Evolutionary conservation across 139 green algal genomes (phyloP).

Genomic region (Haematococcus sp.): DNA sequence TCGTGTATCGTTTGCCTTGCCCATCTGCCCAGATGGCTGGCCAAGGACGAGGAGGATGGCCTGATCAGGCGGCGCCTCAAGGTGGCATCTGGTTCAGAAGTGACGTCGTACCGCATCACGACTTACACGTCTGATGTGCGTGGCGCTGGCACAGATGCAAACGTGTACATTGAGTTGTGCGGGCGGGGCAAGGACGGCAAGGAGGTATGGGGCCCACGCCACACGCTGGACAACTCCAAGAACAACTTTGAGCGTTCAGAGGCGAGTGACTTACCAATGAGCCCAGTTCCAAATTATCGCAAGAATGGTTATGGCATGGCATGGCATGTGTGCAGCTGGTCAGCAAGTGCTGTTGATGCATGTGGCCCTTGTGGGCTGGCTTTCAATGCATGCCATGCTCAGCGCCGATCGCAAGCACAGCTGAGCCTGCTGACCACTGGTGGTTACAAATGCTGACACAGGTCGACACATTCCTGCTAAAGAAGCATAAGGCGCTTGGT

Average conservation of each 20-base stretch:
- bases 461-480: constrained; percentile 47
- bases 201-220: constrained; percentile 34
- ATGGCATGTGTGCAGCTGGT: not conserved
- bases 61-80: constrained; percentile 45
- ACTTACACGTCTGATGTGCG: constrained; percentile 34
- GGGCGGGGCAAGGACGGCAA: constrained; percentile 28
- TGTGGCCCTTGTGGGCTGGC: not conserved
- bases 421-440: too few species aligned
- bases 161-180: constrained; percentile 41
- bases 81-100: constrained; percentile 23
- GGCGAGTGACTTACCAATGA: not conserved
- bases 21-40: constrained; percentile 42
- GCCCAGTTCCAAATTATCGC: not conserved
- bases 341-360: not conserved
- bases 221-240: constrained; percentile 39
- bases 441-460: too few species aligned
- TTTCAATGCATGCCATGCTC: too few species aligned
- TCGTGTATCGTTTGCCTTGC: too few species aligned
- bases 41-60: constrained; percentile 50
- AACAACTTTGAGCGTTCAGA: constrained; percentile 64
- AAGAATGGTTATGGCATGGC: not conserved
- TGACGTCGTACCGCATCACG: constrained; percentile 41
- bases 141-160: constrained; percentile 46
- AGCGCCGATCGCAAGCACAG: too few species aligned
- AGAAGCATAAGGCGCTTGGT: constrained; percentile 37